Base-by-base conservation (phyloP, 768 basidiomycete genomes). In the Suillus ampliporus region DNA sequence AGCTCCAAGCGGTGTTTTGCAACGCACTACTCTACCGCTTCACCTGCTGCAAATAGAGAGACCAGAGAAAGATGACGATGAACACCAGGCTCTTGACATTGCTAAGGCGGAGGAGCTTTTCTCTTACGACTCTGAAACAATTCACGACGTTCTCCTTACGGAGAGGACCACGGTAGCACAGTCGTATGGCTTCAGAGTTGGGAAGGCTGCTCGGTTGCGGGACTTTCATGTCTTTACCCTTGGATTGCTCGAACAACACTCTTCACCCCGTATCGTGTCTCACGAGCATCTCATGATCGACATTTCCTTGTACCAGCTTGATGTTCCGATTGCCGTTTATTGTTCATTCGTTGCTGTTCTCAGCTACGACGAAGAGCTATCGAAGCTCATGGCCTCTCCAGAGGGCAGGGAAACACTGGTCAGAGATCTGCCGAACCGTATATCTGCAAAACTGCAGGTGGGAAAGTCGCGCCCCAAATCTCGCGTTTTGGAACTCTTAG, bases 101-200 rank as follows among this genome's bases (percentile, higher is more conserved):
- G 74, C 76, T 15, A 77, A 80, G 31, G 83, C 82, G 6, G 72
- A 82, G n/a, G 80, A 87, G 62, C 75, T 89, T 6, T 86, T 88
- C 65, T 72, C 78, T 5, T 76, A 79, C 52, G 84, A 87, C 56
- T 85, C 86, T 61, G 71, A 79, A 21, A 82, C 80, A 9, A 81
- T 90, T 61, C 83, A 85, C 38, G 83, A 87, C 23, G 81, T 86
- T 37, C 79, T 94, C 61, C 75, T 91, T n/a, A 82, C 83, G 3
- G 91, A 96, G 70, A 82, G 84, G 51, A 85, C 85, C 31, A 89
- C 91, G 3, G 69, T 89, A n/a, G 82, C 86, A 3, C 92, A 94
- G 66, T 66, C 86, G 34, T 91, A 91, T 70, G 94, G 93, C 15
- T 93, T 84, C 73, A 83, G 90, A 48, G 78, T 85, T 15, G 92